Conservation (phyloP, 106 monocot genomes). For the Alisma plantagoaquatica region DNA sequence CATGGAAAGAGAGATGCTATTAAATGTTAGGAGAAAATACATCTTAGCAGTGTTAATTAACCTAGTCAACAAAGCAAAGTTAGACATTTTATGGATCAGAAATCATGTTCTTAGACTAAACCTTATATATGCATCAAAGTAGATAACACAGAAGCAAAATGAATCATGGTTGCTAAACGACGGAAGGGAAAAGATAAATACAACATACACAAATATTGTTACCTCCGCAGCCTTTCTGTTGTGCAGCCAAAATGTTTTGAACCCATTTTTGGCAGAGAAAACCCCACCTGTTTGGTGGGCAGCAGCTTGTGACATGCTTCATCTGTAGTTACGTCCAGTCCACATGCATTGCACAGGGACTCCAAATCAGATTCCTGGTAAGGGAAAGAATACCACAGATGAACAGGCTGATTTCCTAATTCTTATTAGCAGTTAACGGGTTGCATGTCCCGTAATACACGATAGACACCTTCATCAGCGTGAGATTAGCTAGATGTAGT, state of each 20-base stretch:
- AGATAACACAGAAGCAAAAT: no score
- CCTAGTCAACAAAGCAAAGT: no score
- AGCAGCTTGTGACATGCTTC: conserved; percentile 39
- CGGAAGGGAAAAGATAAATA: no score
- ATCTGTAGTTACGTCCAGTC: conserved; percentile 46
- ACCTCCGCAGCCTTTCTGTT: conserved; percentile 27
- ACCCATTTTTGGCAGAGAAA: conserved; percentile 31
- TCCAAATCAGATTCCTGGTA: conserved; percentile 65
- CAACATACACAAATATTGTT: no score
- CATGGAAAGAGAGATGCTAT: no score
- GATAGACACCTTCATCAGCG: conserved; percentile 66
- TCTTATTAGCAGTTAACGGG: neutral
- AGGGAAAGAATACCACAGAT: neutral
- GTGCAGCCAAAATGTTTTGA: conserved; percentile 26
- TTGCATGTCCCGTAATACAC: no score
- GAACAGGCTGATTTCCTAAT: neutral
- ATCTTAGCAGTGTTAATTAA: no score
- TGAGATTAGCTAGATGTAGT: conserved; percentile 37
- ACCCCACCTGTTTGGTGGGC: conserved; percentile 46
- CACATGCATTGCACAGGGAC: conserved; percentile 48
- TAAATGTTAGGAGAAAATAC: no score
- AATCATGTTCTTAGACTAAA: no score
- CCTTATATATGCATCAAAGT: no score
- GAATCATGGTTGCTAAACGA: no score
- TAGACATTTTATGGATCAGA: no score